Conservation (phyloP, 441 rosid genomes). For the Eruca vesicaria region DNA sequence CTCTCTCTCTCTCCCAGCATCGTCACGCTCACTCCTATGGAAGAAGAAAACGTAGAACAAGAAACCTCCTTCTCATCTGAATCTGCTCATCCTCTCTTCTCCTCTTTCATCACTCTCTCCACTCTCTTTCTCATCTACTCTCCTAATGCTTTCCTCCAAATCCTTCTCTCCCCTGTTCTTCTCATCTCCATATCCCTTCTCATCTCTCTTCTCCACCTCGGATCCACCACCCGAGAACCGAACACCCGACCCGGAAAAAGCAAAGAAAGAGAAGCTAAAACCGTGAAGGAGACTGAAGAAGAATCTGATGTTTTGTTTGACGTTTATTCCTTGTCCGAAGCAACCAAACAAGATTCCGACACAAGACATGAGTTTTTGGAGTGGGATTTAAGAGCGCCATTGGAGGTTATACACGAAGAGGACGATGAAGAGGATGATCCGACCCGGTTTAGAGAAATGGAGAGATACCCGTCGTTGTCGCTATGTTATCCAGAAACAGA, state of each 20-base stretch:
- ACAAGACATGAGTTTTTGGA: slow-evolving; percentile 42
- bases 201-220: slow-evolving; percentile 54
- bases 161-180: slow-evolving; percentile 51
- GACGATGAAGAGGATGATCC: slow-evolving; percentile 12
- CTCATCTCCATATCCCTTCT: slow-evolving; percentile 38
- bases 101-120: slow-evolving; percentile 50
- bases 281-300: neutral
- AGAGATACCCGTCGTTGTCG: slow-evolving; percentile 46
- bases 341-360: neutral
- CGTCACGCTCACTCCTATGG: slow-evolving; percentile 18
- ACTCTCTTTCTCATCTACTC: slow-evolving; percentile 50
- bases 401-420: slow-evolving; percentile 69
- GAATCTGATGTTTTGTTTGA: neutral
- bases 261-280: neutral
- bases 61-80: slow-evolving; percentile 6
- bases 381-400: slow-evolving; percentile 72
- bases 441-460: slow-evolving; percentile 13
- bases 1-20: neutral
- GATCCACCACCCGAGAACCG: slow-evolving; percentile 30
- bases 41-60: neutral
- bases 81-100: slow-evolving; percentile 49
- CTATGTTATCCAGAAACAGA: slow-evolving; percentile 61
- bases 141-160: slow-evolving; percentile 34
- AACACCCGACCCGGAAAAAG: slow-evolving; percentile 2
- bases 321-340: neutral